Evolutionary conservation across 2,329 filamentous ascomycete species (phyloP), one percentile per base, ranked within the genome.

Genomic region (Trichophyton schoenleinii): DNA sequence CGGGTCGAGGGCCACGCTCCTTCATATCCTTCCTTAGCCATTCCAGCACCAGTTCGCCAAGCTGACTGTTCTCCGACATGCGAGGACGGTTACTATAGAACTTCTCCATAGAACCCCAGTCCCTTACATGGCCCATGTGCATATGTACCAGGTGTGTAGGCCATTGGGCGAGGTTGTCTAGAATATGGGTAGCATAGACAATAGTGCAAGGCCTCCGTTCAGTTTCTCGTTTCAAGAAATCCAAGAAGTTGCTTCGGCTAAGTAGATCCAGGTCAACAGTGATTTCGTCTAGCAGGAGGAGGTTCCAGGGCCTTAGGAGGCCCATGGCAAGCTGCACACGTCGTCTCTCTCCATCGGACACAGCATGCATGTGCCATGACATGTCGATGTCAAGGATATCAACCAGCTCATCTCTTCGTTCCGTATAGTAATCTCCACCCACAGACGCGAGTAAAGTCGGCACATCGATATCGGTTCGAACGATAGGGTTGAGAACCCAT

Each of bases 311-410:
- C 2, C 92, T 81, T 52, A 99, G 75, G 7, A 99, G 79, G 0
- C 94, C 94, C 94, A 99, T 99, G 64, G 91, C 91, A 6, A 99
- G 81, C 78, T 99, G 94, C 4, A 99, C 94, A 18, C 94, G 82
- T 15, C 94, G 81, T 15, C 94, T 79, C 78, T 99, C 94, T 59
- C 94, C 94, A 70, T 99, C 94, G 0, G 85, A 90, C 4, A 99
- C 92, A 55, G 91, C 89, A 73, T 96, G 91, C 88, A 99, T 94
- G 69, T 91, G 88, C 94, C 94, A 99, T 63, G 80, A 78, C 13
- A 89, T 80, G 77, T 99, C 94, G 66, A 99, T 91, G 72, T 99
- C 94, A 41, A 99, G 83, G 64, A 99, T 92, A 0, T 76, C 74
- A 34, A 97, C 84, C 44, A 99, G 81, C 79, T 96, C 89, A 72